These are phyloP conservation scores for Aquilaria malaccensis DNA, from an alignment of 345 rosid species.

Conservation along the genomic window DNA sequence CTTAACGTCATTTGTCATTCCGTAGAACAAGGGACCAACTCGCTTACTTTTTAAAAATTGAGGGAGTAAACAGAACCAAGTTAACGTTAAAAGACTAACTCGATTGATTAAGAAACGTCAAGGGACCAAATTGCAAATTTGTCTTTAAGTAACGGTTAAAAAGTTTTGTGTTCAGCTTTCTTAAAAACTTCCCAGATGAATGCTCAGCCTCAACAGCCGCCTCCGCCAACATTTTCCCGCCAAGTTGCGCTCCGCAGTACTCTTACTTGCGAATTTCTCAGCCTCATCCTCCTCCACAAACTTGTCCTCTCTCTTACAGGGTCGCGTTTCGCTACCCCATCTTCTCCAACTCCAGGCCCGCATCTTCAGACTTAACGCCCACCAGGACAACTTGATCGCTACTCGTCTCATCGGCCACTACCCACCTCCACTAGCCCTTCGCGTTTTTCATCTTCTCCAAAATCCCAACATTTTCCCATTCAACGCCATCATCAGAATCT, in stretches of 20 bases:
- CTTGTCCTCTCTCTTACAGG: conserved; percentile 25
- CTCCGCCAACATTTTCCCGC: not conserved
- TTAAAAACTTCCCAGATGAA: not conserved
- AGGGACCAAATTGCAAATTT: too few species aligned
- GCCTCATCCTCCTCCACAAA: conserved; percentile 6
- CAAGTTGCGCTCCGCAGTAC: not conserved
- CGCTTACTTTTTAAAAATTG: too few species aligned
- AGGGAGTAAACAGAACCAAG: too few species aligned
- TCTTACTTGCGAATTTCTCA: not conserved
- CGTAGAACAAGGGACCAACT: too few species aligned
- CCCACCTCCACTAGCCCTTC: conserved; percentile 19
- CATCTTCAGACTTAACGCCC: conserved; percentile 17
- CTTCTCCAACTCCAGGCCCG: conserved; percentile 35
- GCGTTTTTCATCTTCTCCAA: conserved; percentile 21
- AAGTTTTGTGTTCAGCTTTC: too few species aligned
- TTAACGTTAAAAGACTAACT: too few species aligned
- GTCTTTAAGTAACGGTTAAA: too few species aligned
- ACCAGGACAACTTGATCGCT: conserved; percentile 29
- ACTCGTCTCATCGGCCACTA: conserved; percentile 36
- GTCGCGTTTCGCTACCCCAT: conserved; percentile 19
- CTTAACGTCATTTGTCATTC: too few species aligned
- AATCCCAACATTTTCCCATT: conserved; percentile 37
- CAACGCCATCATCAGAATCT: conserved; percentile 40
- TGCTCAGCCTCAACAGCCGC: not conserved
- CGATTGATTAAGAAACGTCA: too few species aligned